phyloP scores from a whole-genome alignment of 2,329 filamentous ascomycete genomes.

The Talaromyces sp. region DNA sequence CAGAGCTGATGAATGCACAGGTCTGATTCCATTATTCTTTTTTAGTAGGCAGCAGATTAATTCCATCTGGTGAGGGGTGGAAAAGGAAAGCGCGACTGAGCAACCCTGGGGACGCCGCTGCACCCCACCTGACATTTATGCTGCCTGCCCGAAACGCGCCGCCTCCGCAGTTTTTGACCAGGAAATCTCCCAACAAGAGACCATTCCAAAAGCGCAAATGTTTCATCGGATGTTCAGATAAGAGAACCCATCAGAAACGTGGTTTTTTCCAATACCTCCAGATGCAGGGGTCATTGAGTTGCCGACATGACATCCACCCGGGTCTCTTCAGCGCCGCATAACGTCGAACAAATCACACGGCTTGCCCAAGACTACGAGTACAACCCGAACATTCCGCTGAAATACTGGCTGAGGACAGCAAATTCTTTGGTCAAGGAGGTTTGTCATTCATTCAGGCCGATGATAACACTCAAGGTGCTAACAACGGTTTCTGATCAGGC shows the following conservation, averaged over 20 bases:
- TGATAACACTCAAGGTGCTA: background rate
- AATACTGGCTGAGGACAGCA: conserved; percentile 77
- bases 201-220: background rate
- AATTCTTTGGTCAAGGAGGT: conserved; percentile 79
- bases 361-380: conserved; percentile 79
- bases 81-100: background rate
- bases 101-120: conserved; percentile 14
- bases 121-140: conserved; percentile 16
- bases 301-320: conserved; percentile 24
- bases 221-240: background rate
- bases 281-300: conserved; percentile 1
- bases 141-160: conserved; percentile 4
- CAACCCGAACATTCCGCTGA: conserved; percentile 69
- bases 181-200: background rate
- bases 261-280: background rate
- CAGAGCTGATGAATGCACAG: no score
- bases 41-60: background rate
- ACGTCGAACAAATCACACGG: conserved; percentile 69
- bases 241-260: background rate
- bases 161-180: background rate
- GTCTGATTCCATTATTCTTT: no score
- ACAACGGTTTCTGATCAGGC: conserved; percentile 54
- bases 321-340: conserved; percentile 55
- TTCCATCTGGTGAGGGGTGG: background rate
- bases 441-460: conserved; percentile 25